Conservation (phyloP, 2,329 filamentous ascomycete species). For the Ceratocystis papillata region DNA sequence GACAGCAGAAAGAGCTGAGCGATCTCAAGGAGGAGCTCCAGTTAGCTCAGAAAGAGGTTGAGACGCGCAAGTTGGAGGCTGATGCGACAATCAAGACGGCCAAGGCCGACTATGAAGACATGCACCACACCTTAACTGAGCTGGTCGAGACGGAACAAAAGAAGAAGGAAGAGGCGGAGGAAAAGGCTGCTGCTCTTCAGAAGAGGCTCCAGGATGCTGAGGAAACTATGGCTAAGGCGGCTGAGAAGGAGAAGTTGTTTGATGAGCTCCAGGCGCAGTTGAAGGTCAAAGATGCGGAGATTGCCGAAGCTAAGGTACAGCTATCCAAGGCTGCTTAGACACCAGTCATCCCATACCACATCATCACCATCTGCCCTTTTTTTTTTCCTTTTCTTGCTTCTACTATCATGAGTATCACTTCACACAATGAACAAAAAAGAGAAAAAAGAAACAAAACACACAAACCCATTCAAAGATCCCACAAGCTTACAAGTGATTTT, state of each 20-base stretch:
- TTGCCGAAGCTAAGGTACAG: slow-evolving; percentile 49
- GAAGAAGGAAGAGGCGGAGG: slow-evolving; percentile 43
- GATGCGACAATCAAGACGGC: slow-evolving; percentile 45
- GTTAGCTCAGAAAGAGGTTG: slow-evolving; percentile 43
- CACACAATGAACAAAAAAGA: slow-evolving; percentile 14
- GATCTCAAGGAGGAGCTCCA: slow-evolving; percentile 36
- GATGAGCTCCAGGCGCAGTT: slow-evolving; percentile 45
- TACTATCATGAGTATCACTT: slow-evolving; percentile 16
- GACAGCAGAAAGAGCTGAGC: slow-evolving; percentile 32
- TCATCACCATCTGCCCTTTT: slow-evolving; percentile 18
- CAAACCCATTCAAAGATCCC: neutral
- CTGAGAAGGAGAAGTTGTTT: slow-evolving; percentile 40
- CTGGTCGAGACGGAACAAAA: slow-evolving; percentile 49
- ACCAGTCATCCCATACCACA: slow-evolving; percentile 21
- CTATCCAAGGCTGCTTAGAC: slow-evolving; percentile 24
- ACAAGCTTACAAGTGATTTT: slow-evolving; percentile 24
- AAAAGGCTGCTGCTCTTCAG: slow-evolving; percentile 39
- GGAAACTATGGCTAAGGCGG: slow-evolving; percentile 28
- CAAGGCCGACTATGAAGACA: slow-evolving; percentile 50
- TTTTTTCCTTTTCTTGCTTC: slow-evolving; percentile 4
- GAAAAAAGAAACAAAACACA: slow-evolving; percentile 13
- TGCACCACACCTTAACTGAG: slow-evolving; percentile 51
- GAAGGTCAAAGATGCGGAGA: slow-evolving; percentile 53
- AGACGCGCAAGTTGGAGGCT: slow-evolving; percentile 42
- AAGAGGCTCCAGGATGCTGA: slow-evolving; percentile 29